Evolutionary conservation across 83 land plant genomes (phyloP).

Genomic region (Picea engelmannii): DNA sequence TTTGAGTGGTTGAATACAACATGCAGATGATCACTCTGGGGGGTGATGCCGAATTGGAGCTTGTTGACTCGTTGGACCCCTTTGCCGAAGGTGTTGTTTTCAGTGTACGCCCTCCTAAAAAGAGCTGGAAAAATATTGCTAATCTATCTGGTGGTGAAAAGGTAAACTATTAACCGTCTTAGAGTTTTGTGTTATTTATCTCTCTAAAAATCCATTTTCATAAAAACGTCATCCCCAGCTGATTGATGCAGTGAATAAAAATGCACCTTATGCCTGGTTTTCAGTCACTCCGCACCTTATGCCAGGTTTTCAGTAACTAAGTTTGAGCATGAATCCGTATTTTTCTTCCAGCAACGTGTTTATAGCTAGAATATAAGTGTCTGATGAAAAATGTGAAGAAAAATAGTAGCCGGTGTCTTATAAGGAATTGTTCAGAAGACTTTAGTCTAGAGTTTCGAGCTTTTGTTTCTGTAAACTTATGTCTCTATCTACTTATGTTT

Average conservation of each 20-base stretch:
- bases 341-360: too few species aligned
- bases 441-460: not conserved
- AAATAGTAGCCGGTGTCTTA: too few species aligned
- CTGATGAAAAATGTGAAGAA: too few species aligned
- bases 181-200: not conserved
- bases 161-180: conserved; percentile 40
- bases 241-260: not conserved
- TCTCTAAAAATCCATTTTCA: not conserved
- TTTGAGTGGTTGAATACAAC: not conserved
- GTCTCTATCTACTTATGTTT: not conserved
- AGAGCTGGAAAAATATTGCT: conserved; percentile 99
- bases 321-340: too few species aligned
- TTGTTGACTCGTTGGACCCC: conserved; percentile 96
- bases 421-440: not conserved
- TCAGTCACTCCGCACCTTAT: not conserved
- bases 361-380: too few species aligned
- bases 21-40: conserved; percentile 97
- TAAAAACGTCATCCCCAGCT: not conserved
- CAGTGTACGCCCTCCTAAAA: conserved; percentile 98
- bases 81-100: conserved; percentile 99
- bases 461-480: not conserved
- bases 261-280: not conserved
- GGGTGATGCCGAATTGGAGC: conserved; percentile 98
- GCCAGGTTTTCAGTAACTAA: not conserved
- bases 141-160: conserved; percentile 99